Conservation (phyloP, 768 basidiomycete species). For the Paxillus involutus region DNA sequence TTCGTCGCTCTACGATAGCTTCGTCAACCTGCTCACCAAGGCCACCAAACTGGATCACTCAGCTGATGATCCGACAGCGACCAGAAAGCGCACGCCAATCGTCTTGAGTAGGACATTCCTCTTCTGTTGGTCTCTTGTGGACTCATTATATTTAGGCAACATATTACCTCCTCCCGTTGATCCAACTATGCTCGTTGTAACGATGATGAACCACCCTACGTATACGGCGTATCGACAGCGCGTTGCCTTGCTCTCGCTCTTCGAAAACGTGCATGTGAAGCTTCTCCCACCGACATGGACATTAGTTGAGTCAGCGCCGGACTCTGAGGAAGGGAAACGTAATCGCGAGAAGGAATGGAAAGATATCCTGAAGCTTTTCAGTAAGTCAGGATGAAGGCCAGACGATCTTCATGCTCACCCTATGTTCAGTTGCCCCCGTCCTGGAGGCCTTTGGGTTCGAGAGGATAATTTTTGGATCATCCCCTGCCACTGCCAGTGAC, state of each 20-base stretch:
- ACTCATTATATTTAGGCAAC: slow-evolving; percentile 51
- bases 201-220: slow-evolving; percentile 74
- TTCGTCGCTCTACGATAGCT: slow-evolving; percentile 55
- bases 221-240: slow-evolving; percentile 75
- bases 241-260: slow-evolving; percentile 70
- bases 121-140: neutral
- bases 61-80: slow-evolving; percentile 30
- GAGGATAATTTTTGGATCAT: slow-evolving; percentile 81
- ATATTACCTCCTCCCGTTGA: slow-evolving; percentile 78
- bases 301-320: slow-evolving; percentile 41
- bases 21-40: slow-evolving; percentile 73
- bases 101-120: slow-evolving; percentile 53
- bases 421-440: slow-evolving; percentile 65
- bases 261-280: slow-evolving; percentile 70
- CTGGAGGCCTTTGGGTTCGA: slow-evolving; percentile 85
- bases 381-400: slow-evolving; percentile 44
- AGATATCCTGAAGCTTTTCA: slow-evolving; percentile 80
- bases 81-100: slow-evolving; percentile 49
- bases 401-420: neutral
- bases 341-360: slow-evolving; percentile 46
- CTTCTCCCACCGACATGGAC: slow-evolving; percentile 79
- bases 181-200: slow-evolving; percentile 68
- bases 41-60: slow-evolving; percentile 36
- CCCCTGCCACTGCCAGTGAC: slow-evolving; percentile 54
- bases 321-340: slow-evolving; percentile 46